A percentile compares a stretch with the other conserved stretches of the same genome.
phyloP scores from a whole-genome alignment of 2,329 filamentous ascomycete species.

The Bipolaris victoriae region DNA sequence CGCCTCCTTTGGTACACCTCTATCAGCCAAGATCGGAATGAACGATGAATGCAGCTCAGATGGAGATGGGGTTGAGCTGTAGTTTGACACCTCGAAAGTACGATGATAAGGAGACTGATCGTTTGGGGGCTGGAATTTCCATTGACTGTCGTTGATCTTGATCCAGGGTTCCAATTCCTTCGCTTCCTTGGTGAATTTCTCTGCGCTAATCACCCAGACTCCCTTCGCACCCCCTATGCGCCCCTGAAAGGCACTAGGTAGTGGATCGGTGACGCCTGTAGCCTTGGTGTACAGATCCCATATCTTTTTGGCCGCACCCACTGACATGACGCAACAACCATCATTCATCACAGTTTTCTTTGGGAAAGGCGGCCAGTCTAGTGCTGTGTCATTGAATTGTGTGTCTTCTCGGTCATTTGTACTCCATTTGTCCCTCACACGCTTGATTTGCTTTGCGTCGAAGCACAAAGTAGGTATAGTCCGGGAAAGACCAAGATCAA shows the following conservation, averaged over 20 bases:
- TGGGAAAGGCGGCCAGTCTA: constrained; percentile 30
- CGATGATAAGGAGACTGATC: constrained; percentile 59
- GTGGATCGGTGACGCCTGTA: constrained; percentile 67
- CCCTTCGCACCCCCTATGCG: constrained; percentile 77
- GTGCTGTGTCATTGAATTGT: constrained; percentile 44
- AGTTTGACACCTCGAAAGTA: constrained; percentile 68
- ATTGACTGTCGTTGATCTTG: constrained; percentile 67
- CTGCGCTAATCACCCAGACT: constrained; percentile 70
- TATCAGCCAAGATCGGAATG: constrained; percentile 69
- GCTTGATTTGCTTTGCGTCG: constrained; percentile 44
- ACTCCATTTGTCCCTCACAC: constrained; percentile 39
- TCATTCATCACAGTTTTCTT: constrained; percentile 53
- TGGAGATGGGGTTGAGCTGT: constrained; percentile 55
- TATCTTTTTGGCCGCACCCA: constrained; percentile 62
- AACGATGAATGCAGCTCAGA: constrained; percentile 71
- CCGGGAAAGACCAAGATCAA: constrained; percentile 52
- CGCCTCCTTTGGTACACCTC: constrained; percentile 55
- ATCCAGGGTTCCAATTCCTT: constrained; percentile 64
- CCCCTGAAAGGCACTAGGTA: constrained; percentile 70
- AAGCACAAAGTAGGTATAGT: constrained; percentile 49
- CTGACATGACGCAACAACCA: constrained; percentile 69
- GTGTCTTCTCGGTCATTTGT: constrained; percentile 44
- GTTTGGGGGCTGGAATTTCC: constrained; percentile 65
- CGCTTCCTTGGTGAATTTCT: constrained; percentile 51
- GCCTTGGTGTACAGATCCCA: constrained; percentile 58